Evolutionary conservation across 176 grass and related monocot genomes (phyloP), one percentile per base, ranked within the genome.

Genomic region (Typha latifolia): DNA sequence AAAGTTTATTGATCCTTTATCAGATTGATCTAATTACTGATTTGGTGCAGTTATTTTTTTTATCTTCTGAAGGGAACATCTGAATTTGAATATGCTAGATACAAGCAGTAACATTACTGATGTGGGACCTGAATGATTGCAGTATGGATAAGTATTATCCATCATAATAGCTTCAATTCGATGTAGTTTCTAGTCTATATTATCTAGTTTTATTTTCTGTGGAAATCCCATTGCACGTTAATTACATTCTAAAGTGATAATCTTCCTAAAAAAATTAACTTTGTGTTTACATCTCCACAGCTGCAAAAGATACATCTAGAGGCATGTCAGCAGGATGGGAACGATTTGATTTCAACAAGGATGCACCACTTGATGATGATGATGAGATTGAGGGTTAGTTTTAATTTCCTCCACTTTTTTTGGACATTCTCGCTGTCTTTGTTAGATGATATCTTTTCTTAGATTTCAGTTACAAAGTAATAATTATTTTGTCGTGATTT

Each of bases 281-380:
- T 5, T 68, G 0, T 48, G 34, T 48, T 49, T 66, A 70, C 49
- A 64, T 11, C 48, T 74, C 80, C 3, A 19, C 81, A 96, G 93
- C 81, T 80, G 84, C 88, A 77, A 96, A 89, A 67, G 88, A 96
- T 84, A 73, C 80, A 59, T 79, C 48, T 75, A 90, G 78, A 51
- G 84, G 87, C 71, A 82, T 72, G 76, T 61, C 71, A 43, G 64
- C 69, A 66, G 69, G 88, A 59, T 96, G 93, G 93, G 93, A 86
- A 69, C 84, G 93, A 69, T 96, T 96, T 80, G 75, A 91, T 55
- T 96, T 96, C 69, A 77, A 96, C 59, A 91, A 96, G 77, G 82
- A 96, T 73, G 93, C 93, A 51, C 88, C 88, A 43, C 85, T 96
- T 84, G 85, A 96, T 84, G 82, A 91, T 69, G 70, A 76, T 47